Evolutionary conservation across 768 basidiomycete genomes (phyloP).

Genomic region (Mycena rosella): DNA sequence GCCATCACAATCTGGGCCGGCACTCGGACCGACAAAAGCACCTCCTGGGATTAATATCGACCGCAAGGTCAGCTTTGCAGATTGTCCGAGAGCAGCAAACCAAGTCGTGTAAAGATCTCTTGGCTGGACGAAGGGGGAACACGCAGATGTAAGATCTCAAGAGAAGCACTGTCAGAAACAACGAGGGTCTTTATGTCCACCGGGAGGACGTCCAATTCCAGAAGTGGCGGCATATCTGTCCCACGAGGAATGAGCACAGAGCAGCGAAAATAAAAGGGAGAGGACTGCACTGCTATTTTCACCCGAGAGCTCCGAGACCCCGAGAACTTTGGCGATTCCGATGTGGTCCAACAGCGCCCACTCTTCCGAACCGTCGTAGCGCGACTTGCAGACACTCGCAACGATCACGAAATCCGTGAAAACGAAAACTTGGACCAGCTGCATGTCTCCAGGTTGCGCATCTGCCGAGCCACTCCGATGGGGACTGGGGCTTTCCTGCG

Average conservation of each 20-base stretch:
- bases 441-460: slow-evolving; percentile 1
- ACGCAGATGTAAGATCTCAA: slow-evolving; percentile 31
- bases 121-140: slow-evolving; percentile 10
- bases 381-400: slow-evolving; percentile 19
- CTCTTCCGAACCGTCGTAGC: slow-evolving; percentile 23
- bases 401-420: slow-evolving; percentile 34
- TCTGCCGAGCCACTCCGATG: not conserved
- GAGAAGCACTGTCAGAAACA: slow-evolving; percentile 16
- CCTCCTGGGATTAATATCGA: slow-evolving; percentile 27
- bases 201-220: slow-evolving; percentile 34
- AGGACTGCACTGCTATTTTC: slow-evolving; percentile 12
- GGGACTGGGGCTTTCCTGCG: not conserved
- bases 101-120: slow-evolving; percentile 30
- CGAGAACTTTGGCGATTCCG: slow-evolving; percentile 24
- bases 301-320: slow-evolving; percentile 18
- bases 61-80: slow-evolving; percentile 29
- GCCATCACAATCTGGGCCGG: slow-evolving; percentile 1
- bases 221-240: slow-evolving; percentile 14
- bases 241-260: not conserved
- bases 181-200: slow-evolving; percentile 25
- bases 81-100: slow-evolving; percentile 29
- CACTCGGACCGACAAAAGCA: not conserved
- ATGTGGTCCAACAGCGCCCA: slow-evolving; percentile 27
- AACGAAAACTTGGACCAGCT: slow-evolving; percentile 31
- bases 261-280: not conserved